phyloP scores from a whole-genome alignment of 352 stramenopile species.

The Nothophytophthora sp. region DNA sequence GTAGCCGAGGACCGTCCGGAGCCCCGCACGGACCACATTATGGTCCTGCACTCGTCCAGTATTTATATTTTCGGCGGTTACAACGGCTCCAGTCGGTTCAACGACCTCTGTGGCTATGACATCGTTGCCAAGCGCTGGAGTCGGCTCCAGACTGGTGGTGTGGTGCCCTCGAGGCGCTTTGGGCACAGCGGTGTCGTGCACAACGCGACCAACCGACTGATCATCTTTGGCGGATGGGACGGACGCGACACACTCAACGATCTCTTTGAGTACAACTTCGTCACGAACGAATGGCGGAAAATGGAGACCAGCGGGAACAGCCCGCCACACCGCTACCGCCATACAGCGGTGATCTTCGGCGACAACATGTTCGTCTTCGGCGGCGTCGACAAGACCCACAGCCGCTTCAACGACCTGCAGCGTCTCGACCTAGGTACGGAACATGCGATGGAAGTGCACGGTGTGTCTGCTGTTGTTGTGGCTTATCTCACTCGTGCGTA shows the following conservation, averaged over 20 bases:
- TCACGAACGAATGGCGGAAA: conserved; percentile 68
- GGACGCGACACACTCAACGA: conserved; percentile 86
- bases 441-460: background rate
- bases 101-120: conserved; percentile 81
- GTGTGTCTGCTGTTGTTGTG: background rate
- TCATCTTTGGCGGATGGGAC: conserved; percentile 89
- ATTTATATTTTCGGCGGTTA: conserved; percentile 92
- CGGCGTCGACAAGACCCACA: conserved; percentile 90
- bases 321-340: conserved; percentile 81
- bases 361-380: conserved; percentile 91
- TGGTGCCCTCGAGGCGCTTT: conserved; percentile 69
- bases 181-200: conserved; percentile 86
- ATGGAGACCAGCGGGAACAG: conserved; percentile 53
- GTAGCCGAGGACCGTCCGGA: conserved; percentile 58
- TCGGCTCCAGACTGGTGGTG: conserved; percentile 44
- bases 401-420: conserved; percentile 86
- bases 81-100: conserved; percentile 81
- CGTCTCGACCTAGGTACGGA: conserved; percentile 58
- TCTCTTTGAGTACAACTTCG: conserved; percentile 78
- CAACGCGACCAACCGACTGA: conserved; percentile 58
- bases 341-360: conserved; percentile 82
- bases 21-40: conserved; percentile 86
- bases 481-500: background rate
- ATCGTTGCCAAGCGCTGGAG: conserved; percentile 58
- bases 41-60: conserved; percentile 76